Conservation (phyloP, 345 rosid genomes). For the Citrus mangshanensis region DNA sequence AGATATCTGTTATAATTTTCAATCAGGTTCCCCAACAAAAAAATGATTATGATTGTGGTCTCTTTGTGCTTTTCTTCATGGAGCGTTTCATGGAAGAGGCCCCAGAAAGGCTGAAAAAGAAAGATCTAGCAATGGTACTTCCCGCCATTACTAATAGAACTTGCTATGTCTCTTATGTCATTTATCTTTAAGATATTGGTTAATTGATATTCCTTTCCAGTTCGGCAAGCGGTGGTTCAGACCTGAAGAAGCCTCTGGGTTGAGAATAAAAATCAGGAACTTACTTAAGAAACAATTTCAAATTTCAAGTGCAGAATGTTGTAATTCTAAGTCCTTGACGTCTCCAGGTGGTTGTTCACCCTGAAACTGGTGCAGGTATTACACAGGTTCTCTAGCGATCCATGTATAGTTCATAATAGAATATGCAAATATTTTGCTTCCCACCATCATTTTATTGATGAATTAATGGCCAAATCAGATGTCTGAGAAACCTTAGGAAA, state of each 20-base stretch:
- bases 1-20: neutral
- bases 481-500: neutral
- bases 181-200: neutral
- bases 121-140: conserved; percentile 69
- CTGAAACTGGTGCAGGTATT: conserved; percentile 20
- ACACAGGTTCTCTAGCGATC: neutral
- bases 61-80: conserved; percentile 85
- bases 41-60: conserved; percentile 93
- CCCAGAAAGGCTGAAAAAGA: conserved; percentile 75
- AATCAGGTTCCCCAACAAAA: conserved; percentile 91
- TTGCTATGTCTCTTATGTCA: neutral
- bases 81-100: conserved; percentile 81
- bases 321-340: conserved; percentile 9
- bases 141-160: neutral
- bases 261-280: conserved; percentile 62
- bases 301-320: conserved; percentile 14
- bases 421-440: neutral
- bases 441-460: neutral
- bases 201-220: conserved; percentile 34
- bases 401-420: conserved; percentile 12
- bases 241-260: conserved; percentile 78
- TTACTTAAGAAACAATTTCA: conserved; percentile 51
- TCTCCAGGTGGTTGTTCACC: conserved; percentile 12
- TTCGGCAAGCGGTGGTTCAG: conserved; percentile 83
- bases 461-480: neutral